Conservation (phyloP, 257 asterid species). For the Nyctanthes arbortristis region DNA sequence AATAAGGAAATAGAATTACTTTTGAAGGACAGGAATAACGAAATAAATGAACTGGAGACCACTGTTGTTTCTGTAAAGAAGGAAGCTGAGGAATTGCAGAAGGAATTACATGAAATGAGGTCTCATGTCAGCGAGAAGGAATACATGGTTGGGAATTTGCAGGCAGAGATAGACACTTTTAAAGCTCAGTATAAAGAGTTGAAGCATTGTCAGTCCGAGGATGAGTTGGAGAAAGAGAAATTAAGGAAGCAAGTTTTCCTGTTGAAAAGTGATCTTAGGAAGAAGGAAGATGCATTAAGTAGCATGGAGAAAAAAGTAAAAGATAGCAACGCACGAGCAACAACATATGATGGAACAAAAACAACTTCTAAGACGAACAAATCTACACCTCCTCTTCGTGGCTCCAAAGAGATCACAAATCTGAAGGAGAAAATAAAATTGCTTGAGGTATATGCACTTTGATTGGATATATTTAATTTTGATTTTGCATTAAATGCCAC, state of each 20-base stretch:
- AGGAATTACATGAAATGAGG: slow-evolving; percentile 44
- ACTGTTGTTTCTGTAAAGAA: slow-evolving; percentile 33
- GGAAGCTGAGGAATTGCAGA: slow-evolving; percentile 43
- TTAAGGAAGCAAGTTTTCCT: slow-evolving; percentile 54
- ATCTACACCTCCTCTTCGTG: slow-evolving; percentile 26
- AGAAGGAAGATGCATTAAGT: slow-evolving; percentile 59
- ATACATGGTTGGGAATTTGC: slow-evolving; percentile 36
- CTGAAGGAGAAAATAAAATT: slow-evolving; percentile 72
- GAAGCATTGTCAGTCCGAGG: slow-evolving; percentile 36
- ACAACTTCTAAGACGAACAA: slow-evolving; percentile 35
- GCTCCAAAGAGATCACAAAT: slow-evolving; percentile 54
- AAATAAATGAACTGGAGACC: slow-evolving; percentile 51
- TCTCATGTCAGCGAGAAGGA: slow-evolving; percentile 60
- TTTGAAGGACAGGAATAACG: slow-evolving; percentile 43
- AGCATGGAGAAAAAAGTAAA: slow-evolving; percentile 66
- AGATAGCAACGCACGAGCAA: slow-evolving; percentile 33
- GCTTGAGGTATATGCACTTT: slow-evolving; percentile 66
- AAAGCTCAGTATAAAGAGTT: slow-evolving; percentile 46
- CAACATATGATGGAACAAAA: slow-evolving; percentile 37
- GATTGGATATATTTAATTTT: too few relatives aligned
- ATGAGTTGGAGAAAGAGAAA: slow-evolving; percentile 63
- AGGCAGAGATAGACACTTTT: slow-evolving; percentile 48
- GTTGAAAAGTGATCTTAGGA: slow-evolving; percentile 55
- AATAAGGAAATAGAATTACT: slow-evolving; percentile 48
- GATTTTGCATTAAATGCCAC: not conserved